These are phyloP conservation scores for Geotrichum carabidarum DNA, from an alignment of 1,139 yeast genomes.

Conservation along the genomic window DNA sequence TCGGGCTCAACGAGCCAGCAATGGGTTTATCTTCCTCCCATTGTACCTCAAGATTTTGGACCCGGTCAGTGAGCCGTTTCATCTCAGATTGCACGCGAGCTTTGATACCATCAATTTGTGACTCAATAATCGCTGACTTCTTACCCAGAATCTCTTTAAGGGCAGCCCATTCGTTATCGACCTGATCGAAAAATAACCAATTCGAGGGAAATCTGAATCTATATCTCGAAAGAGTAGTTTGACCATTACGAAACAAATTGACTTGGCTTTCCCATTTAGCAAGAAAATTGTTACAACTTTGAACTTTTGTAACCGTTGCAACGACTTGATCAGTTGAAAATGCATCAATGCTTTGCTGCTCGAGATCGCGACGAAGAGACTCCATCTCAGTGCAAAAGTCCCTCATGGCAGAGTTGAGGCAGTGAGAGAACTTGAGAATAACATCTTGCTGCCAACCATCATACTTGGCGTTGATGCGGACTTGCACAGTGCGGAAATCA, in stretches of 20 bases:
- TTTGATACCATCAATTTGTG: conserved; percentile 43
- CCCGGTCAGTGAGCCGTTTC: conserved; percentile 39
- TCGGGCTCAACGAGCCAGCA: conserved; percentile 45
- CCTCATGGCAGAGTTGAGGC: conserved; percentile 35
- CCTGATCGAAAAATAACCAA: conserved; percentile 63
- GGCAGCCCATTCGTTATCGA: conserved; percentile 49
- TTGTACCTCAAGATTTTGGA: conserved; percentile 34
- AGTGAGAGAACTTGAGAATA: conserved; percentile 43
- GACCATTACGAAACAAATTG: conserved; percentile 40
- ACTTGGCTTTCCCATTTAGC: conserved; percentile 36
- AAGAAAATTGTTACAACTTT: conserved; percentile 29
- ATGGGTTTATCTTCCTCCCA: conserved; percentile 55
- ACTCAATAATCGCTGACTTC: conserved; percentile 42
- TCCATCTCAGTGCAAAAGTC: conserved; percentile 32
- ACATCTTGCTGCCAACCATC: conserved; percentile 55
- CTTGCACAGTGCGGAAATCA: conserved; percentile 52
- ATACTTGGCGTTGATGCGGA: conserved; percentile 51
- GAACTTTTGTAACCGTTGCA: conserved; percentile 37
- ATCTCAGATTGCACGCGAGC: conserved; percentile 45
- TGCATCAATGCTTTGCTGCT: conserved; percentile 36
- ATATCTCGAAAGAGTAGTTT: conserved; percentile 43
- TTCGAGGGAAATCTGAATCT: conserved; percentile 48
- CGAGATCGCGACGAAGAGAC: conserved; percentile 36
- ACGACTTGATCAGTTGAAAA: conserved; percentile 40
- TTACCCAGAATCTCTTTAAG: conserved; percentile 43